phyloP scores from a whole-genome alignment of 2,329 filamentous ascomycete species.

The Colletotrichum sidae region DNA sequence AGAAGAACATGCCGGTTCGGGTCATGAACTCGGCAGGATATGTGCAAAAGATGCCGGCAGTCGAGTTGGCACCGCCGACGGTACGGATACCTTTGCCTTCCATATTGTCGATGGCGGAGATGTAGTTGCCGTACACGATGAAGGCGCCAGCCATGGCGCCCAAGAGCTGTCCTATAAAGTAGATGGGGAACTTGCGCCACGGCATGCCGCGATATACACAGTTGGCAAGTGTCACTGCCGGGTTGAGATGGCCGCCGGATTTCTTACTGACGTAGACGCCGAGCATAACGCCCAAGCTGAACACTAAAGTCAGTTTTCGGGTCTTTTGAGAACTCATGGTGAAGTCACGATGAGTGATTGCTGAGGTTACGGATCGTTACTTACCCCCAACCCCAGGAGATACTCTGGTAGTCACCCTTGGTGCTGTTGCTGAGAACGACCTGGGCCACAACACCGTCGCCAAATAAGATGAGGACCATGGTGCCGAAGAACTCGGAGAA shows the following conservation, averaged over 20 bases:
- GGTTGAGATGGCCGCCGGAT: constrained; percentile 76
- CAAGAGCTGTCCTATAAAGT: constrained; percentile 73
- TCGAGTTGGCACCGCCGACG: constrained; percentile 68
- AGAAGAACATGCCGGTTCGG: constrained; percentile 75
- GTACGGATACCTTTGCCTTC: constrained; percentile 74
- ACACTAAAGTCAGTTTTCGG: constrained; percentile 6
- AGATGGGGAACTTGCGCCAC: constrained; percentile 77
- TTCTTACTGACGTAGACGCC: constrained; percentile 75
- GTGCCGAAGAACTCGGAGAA: constrained; percentile 77
- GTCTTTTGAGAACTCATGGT: constrained; percentile 14
- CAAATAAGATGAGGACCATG: constrained; percentile 76
- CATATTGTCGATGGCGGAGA: constrained; percentile 71
- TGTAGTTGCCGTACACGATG: constrained; percentile 71
- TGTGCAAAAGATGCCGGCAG: constrained; percentile 79
- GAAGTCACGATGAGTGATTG: constrained; percentile 15
- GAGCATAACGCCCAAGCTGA: constrained; percentile 73
- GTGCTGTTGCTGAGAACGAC: constrained; percentile 66
- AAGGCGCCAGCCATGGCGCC: constrained; percentile 73
- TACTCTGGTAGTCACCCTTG: constrained; percentile 63
- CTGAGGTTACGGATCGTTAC: constrained; percentile 36
- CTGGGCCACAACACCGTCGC: constrained; percentile 78
- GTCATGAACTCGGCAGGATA: constrained; percentile 77
- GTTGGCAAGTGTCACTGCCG: constrained; percentile 77
- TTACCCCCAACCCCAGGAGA: constrained; percentile 64
- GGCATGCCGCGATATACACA: constrained; percentile 76